Conservation (phyloP, 495 filamentous ascomycete genomes). For the Penicillium coffeae region DNA sequence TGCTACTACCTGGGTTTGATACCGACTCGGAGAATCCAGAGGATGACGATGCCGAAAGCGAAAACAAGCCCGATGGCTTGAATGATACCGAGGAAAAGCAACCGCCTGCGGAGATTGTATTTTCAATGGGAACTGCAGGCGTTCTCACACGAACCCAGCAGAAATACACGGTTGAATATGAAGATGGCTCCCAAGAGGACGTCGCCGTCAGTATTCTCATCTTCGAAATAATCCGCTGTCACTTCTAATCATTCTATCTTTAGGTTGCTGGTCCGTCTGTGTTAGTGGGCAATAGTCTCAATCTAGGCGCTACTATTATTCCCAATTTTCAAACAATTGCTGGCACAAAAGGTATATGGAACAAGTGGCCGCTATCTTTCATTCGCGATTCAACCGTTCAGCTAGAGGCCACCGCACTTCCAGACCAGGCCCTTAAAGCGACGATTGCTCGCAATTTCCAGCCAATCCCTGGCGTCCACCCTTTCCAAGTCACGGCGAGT, state of each 20-base stretch:
- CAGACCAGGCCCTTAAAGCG: conserved; percentile 26
- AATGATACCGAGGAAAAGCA: conserved; percentile 9
- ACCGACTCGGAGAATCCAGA: conserved; percentile 15
- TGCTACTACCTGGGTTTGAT: conserved; percentile 25
- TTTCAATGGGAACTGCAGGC: conserved; percentile 32
- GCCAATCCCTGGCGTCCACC: conserved; percentile 31
- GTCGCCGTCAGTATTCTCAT: conserved; percentile 15
- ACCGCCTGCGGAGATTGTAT: conserved; percentile 23
- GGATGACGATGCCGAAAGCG: conserved; percentile 13
- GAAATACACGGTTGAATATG: conserved; percentile 15
- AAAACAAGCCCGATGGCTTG: background rate
- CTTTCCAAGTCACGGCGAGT: conserved; percentile 29
- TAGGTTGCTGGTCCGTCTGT: conserved; percentile 31
- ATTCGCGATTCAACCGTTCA: conserved; percentile 28
- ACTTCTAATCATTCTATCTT: conserved; percentile 1
- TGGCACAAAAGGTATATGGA: conserved; percentile 26
- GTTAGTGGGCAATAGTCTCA: conserved; percentile 24
- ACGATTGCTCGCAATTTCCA: conserved; percentile 27
- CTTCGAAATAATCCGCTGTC: background rate
- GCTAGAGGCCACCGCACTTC: conserved; percentile 26
- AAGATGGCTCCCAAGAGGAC: conserved; percentile 25
- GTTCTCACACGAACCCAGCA: conserved; percentile 21
- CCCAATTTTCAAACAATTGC: conserved; percentile 26
- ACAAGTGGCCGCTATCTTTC: conserved; percentile 26
- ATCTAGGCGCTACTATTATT: conserved; percentile 29